phyloP scores from a whole-genome alignment of 352 stramenopile genomes.

The Phytopythium oedochilum region DNA sequence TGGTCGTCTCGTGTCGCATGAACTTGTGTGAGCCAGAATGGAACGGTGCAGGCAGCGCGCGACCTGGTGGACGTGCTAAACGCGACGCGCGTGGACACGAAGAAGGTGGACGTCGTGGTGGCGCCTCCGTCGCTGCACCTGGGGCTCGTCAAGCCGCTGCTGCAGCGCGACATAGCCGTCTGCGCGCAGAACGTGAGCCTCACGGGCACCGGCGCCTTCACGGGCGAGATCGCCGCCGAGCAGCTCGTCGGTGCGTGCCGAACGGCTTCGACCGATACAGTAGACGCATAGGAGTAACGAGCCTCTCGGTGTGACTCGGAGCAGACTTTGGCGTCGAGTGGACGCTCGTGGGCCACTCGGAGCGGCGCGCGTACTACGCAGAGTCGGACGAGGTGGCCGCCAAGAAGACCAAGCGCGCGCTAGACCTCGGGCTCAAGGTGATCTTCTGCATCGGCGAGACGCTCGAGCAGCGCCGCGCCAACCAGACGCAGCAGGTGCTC shows the following conservation, averaged over 20 bases:
- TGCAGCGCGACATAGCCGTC: constrained; percentile 64
- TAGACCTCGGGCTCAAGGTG: constrained; percentile 86
- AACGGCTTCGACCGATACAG: background rate
- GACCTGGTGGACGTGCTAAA: constrained; percentile 87
- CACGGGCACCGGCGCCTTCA: constrained; percentile 90
- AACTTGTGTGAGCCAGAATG: constrained; percentile 51
- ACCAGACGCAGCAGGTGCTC: constrained; percentile 91
- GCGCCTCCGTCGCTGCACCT: constrained; percentile 76
- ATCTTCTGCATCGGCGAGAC: constrained; percentile 98
- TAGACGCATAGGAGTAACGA: too few relatives aligned
- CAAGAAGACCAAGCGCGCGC: constrained; percentile 90
- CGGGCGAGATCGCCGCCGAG: constrained; percentile 87
- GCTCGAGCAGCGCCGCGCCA: constrained; percentile 84
- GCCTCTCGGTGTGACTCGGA: too few relatives aligned
- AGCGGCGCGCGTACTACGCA: constrained; percentile 90
- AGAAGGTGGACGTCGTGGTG: constrained; percentile 74
- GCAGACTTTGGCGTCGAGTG: constrained; percentile 70
- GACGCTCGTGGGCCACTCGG: constrained; percentile 91
- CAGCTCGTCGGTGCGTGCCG: constrained; percentile 67
- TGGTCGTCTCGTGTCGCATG: too few relatives aligned
- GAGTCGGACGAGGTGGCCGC: constrained; percentile 93
- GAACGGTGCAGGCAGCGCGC: constrained; percentile 78
- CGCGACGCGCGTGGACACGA: constrained; percentile 47
- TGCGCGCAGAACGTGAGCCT: constrained; percentile 81
- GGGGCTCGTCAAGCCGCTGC: constrained; percentile 31